Percentiles rank a stretch among this genome's conserved stretches.
These are phyloP conservation scores for Sugiyamaella chiloensis DNA, from an alignment of 805 yeast species.

Conservation along the genomic window DNA sequence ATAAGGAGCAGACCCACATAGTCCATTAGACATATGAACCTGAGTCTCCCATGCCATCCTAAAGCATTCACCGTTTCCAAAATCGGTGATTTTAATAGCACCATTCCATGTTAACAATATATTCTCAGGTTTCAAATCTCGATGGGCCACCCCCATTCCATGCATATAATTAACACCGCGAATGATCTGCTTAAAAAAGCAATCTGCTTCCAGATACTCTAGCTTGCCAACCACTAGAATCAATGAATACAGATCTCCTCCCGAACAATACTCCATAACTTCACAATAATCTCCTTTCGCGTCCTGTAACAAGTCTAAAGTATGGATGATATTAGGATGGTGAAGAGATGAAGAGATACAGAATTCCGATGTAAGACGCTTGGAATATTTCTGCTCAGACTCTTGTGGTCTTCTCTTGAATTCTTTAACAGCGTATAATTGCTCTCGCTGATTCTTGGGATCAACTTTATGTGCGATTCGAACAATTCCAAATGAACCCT, in stretches of 20 bases:
- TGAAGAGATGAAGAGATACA: slow-evolving; percentile 75
- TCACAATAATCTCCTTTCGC: slow-evolving; percentile 68
- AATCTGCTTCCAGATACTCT: slow-evolving; percentile 71
- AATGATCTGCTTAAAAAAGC: slow-evolving; percentile 80
- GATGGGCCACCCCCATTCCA: slow-evolving; percentile 86
- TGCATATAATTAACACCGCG: slow-evolving; percentile 83
- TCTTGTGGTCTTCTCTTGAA: slow-evolving; percentile 60
- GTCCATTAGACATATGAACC: slow-evolving; percentile 59
- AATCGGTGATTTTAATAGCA: slow-evolving; percentile 68
- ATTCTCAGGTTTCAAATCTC: slow-evolving; percentile 91
- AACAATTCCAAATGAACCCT: slow-evolving; percentile 91
- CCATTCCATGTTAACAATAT: slow-evolving; percentile 64
- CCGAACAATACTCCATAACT: slow-evolving; percentile 93
- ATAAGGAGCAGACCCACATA: slow-evolving; percentile 84
- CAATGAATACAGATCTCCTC: slow-evolving; percentile 70
- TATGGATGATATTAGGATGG: slow-evolving; percentile 71
- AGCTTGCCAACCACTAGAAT: slow-evolving; percentile 52
- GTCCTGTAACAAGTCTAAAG: slow-evolving; percentile 73
- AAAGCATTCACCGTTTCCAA: slow-evolving; percentile 87
- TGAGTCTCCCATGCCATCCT: slow-evolving; percentile 82
- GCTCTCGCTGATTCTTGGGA: slow-evolving; percentile 38
- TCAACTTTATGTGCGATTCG: slow-evolving; percentile 68
- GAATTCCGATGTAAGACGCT: slow-evolving; percentile 83
- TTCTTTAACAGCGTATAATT: slow-evolving; percentile 70
- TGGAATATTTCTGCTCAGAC: slow-evolving; percentile 51